Conservation (phyloP, 441 rosid genomes). For the Jatropha podagrica region DNA sequence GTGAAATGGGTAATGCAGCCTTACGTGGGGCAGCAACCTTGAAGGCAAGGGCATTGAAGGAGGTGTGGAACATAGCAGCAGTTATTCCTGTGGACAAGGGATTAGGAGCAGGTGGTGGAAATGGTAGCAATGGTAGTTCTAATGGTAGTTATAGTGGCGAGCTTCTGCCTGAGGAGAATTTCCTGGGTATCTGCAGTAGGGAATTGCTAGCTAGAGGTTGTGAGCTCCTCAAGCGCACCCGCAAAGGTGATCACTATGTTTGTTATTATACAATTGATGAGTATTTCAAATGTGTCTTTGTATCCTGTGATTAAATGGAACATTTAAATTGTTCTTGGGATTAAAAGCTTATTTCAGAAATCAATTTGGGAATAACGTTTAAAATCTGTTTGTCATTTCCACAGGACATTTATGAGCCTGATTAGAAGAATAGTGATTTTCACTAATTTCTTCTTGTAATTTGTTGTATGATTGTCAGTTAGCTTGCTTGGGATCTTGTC, state of each 20-base stretch:
- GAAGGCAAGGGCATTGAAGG: constrained; percentile 87
- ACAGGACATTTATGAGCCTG: neutral
- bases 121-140: constrained; percentile 51
- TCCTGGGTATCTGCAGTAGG: constrained; percentile 72
- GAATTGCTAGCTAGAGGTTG: constrained; percentile 89
- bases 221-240: constrained; percentile 90
- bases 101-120: constrained; percentile 36
- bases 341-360: neutral
- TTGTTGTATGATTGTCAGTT: neutral
- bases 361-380: neutral
- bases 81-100: constrained; percentile 92
- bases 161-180: constrained; percentile 67
- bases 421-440: neutral
- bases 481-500: neutral
- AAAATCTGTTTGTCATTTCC: neutral
- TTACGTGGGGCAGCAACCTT: constrained; percentile 92
- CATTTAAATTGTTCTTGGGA: neutral
- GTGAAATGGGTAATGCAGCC: constrained; percentile 41
- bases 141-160: constrained; percentile 63
- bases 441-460: neutral
- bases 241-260: constrained; percentile 51
- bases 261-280: neutral
- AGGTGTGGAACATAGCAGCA: constrained; percentile 90
- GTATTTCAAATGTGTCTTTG: neutral
- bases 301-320: neutral